phyloP scores from a whole-genome alignment of 257 asterid species.

The Echium plantagineum region DNA sequence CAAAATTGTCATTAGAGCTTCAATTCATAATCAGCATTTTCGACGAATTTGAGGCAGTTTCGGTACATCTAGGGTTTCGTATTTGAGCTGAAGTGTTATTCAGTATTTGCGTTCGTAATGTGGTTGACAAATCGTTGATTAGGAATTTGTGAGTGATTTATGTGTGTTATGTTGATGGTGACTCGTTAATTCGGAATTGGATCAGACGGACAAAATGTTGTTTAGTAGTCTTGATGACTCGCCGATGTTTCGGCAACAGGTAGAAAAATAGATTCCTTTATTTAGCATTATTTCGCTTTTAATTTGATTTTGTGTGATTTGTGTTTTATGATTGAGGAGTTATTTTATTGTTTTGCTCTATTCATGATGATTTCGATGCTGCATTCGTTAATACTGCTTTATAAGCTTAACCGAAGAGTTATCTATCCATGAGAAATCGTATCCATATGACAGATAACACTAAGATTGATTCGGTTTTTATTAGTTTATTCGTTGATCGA shows the following conservation, averaged over 20 bases:
- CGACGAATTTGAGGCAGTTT: background rate
- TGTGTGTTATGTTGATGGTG: slow-evolving; percentile 14
- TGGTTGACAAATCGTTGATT: slow-evolving; percentile 7
- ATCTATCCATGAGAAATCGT: too few species aligned
- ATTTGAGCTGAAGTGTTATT: background rate
- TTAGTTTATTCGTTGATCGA: too few species aligned
- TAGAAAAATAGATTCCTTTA: too few species aligned
- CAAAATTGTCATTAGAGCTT: too few species aligned
- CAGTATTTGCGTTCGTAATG: slow-evolving; percentile 3
- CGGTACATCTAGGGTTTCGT: background rate
- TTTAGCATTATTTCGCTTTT: slow-evolving; percentile 6
- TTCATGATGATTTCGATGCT: background rate
- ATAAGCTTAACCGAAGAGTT: too few species aligned
- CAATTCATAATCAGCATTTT: background rate
- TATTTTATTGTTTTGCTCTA: background rate
- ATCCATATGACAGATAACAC: too few species aligned
- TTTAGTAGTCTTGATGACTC: slow-evolving; percentile 83
- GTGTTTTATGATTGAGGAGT: background rate
- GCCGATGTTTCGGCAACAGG: slow-evolving; percentile 99
- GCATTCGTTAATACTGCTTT: too few species aligned
- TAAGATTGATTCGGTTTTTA: too few species aligned
- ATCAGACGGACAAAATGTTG: slow-evolving; percentile 48
- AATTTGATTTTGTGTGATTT: slow-evolving; percentile 1
- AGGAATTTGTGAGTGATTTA: slow-evolving; percentile 4
- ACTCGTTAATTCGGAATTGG: background rate